Percentiles rank a stretch among this genome's conserved stretches.
These are phyloP conservation scores for Isochrysis galbana DNA, from an alignment of 78 protist genomes.

Conservation along the genomic window DNA sequence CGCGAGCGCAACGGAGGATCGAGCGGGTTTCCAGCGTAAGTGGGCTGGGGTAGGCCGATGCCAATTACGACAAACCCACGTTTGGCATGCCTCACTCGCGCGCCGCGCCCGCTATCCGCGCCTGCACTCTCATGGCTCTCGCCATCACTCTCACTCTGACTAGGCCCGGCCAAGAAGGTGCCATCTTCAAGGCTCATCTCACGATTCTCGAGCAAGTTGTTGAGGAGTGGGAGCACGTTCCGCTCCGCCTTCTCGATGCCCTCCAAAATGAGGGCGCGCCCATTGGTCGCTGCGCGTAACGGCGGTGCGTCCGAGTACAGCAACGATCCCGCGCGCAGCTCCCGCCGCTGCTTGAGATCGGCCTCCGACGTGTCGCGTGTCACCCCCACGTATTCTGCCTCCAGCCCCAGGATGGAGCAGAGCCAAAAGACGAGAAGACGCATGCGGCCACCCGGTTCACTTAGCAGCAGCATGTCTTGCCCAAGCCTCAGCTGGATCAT, in stretches of 20 bases:
- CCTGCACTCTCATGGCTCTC: no score
- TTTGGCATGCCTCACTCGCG: conserved; percentile 46
- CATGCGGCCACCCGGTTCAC: conserved; percentile 63
- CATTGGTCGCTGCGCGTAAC: conserved; percentile 70
- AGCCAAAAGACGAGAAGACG: conserved; percentile 53
- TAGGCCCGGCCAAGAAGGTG: conserved; percentile 37
- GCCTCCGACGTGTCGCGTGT: conserved; percentile 73
- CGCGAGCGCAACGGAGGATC: conserved; percentile 84
- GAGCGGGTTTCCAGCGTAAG: conserved; percentile 65
- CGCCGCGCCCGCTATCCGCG: neutral
- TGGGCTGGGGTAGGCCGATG: conserved; percentile 72
- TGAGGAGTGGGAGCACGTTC: conserved; percentile 51
- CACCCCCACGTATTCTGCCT: conserved; percentile 53
- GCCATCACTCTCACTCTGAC: no score
- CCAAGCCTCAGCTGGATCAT: neutral
- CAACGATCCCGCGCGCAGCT: conserved; percentile 46
- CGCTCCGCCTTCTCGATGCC: conserved; percentile 73
- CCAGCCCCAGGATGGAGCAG: conserved; percentile 51
- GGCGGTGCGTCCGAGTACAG: conserved; percentile 24
- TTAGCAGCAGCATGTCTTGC: conserved; percentile 71
- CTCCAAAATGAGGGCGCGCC: conserved; percentile 75
- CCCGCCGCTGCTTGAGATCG: conserved; percentile 69
- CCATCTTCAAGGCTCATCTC: conserved; percentile 84
- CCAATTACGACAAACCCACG: conserved; percentile 72
- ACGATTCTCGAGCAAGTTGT: conserved; percentile 81